Base-by-base conservation (phyloP, 495 filamentous ascomycete genomes). In the Penicillium coprophilum region DNA sequence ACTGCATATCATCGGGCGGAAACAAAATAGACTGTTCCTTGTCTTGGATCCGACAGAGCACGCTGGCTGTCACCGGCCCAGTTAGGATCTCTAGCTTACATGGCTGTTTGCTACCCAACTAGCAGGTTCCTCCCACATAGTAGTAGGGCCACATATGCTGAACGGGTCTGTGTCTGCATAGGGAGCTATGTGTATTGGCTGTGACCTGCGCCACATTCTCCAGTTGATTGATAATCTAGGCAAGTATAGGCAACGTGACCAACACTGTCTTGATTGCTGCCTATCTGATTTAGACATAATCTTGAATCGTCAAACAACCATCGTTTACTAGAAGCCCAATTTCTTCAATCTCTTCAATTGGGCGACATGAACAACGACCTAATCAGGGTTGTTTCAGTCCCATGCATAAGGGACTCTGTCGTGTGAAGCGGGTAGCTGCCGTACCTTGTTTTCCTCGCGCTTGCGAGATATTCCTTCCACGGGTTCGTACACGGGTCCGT, bases 111-210 rank as follows among this genome's bases (percentile, higher is more conserved):
- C 41, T 20, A 31, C 44, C 59, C 19, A 43, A 34, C 44, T n/a
- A 2, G 38, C 21, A 12, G 36, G 19, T 24, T 23, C 12, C 71
- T 81, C 76, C 71, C 17, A 89, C 87, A 70, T 96, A 90, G 75
- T 92, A 96, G 69, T 96, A 91, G 24, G 96, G 77, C 92, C 91
- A 96, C 84, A 97, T n/a, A n/a, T 90, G 41, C 31, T 36, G 21
- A 30, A 27, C 3, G 27, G 1, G 34, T 20, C 13, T 41, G 13
- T 5, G 13, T 24, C 91, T 78, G 23, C 96, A 70, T 0, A 90
- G 86, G 0, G 89, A 91, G 65, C 88, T 94, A 64, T 95, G 91
- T n/a, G 80, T 73, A 58, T 85, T 84, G 21, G 82, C 72, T 1
- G 65, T 65, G 3, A 86, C 83, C n/a, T 80, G 70, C 76, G 28